Evolutionary conservation across 1,284 basidiomycete genomes (phyloP), one percentile per base, ranked within the genome.

Genomic region (Moesziomyces antarcticus): DNA sequence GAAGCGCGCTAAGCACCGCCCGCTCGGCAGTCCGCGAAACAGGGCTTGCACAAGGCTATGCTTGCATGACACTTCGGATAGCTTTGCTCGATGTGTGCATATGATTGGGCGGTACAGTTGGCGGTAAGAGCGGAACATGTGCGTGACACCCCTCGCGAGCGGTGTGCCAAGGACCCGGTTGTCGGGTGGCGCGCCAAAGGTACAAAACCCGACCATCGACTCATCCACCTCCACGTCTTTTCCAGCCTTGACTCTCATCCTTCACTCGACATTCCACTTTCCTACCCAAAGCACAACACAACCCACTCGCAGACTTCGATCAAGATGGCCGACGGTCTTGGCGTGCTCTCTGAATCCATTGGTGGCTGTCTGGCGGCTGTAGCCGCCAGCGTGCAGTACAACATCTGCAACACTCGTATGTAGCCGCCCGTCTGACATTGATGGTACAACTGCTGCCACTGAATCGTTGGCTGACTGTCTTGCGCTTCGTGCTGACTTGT

Each of bases 391-490:
- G 33, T 55, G 20, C 62, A 65, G 20, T 71, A 58, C 33, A 52
- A 20, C 24, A 50, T 71, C 44, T 65, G 68, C 58, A 65, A 61
- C 43, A 58, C 42, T 33, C 52, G 67, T 70, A 41, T 21, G 67
- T 33, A 33, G 8, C 8, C 30, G 30, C 30, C 11, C 10, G 6
- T 33, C 30, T 13, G 30, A 5, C 11, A 33, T 11, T 33, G 30
- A 27, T 27, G 25, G 8, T 27, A 27, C 30, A 33, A 3, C 30
- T 11, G 13, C 30, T 13, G 13, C 30, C 30, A 33, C 30, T 33
- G 30, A 4, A 33, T 7, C 13, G 13, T 11, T 13, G 3, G 58
- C 18, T 22, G 10, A 33, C 46, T n/a, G 16, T 5, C 7, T 30
- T 13, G 16, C 5, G 11, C 24, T 13, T 18, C 27, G 4, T 8